phyloP scores from a whole-genome alignment of 2,329 filamentous ascomycete genomes.

The Phialemonium atrogriseum region DNA sequence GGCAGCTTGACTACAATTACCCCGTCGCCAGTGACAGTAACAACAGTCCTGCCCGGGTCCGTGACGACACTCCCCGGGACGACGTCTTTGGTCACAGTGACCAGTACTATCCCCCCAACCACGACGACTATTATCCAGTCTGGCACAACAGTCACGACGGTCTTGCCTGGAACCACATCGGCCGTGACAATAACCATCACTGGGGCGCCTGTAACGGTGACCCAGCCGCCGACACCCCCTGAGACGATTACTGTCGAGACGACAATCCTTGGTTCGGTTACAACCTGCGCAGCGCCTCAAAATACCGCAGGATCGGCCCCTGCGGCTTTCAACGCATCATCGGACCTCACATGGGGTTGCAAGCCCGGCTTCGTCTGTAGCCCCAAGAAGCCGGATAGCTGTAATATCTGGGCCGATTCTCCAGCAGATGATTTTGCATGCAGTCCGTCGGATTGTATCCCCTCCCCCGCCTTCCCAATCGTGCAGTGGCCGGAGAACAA shows the following conservation, averaged over 20 bases:
- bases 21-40: slow-evolving; percentile 1
- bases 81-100: slow-evolving; percentile 1
- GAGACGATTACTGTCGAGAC: slow-evolving; percentile 21
- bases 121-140: slow-evolving; percentile 16
- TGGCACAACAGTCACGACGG: slow-evolving; percentile 13
- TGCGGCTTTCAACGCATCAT: slow-evolving; percentile 16
- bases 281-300: slow-evolving; percentile 36
- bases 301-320: slow-evolving; percentile 16
- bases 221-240: slow-evolving; percentile 12
- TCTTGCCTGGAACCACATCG: slow-evolving; percentile 13
- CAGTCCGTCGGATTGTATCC: slow-evolving; percentile 33
- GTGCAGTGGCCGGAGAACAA: slow-evolving; percentile 34
- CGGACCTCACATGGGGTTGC: slow-evolving; percentile 45
- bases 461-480: slow-evolving; percentile 25
- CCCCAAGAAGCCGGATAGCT: slow-evolving; percentile 37
- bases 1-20: slow-evolving; percentile 6
- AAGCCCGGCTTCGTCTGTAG: slow-evolving; percentile 43
- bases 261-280: slow-evolving; percentile 23
- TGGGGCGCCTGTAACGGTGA: slow-evolving; percentile 11
- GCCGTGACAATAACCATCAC: slow-evolving; percentile 12
- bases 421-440: slow-evolving; percentile 40
- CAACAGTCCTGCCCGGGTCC: slow-evolving; percentile 5
- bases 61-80: slow-evolving; percentile 6
- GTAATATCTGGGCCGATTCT: slow-evolving; percentile 41
- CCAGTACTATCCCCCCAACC: slow-evolving; percentile 11